phyloP scores from a whole-genome alignment of 768 basidiomycete genomes.

The Sutorius australiensis region DNA sequence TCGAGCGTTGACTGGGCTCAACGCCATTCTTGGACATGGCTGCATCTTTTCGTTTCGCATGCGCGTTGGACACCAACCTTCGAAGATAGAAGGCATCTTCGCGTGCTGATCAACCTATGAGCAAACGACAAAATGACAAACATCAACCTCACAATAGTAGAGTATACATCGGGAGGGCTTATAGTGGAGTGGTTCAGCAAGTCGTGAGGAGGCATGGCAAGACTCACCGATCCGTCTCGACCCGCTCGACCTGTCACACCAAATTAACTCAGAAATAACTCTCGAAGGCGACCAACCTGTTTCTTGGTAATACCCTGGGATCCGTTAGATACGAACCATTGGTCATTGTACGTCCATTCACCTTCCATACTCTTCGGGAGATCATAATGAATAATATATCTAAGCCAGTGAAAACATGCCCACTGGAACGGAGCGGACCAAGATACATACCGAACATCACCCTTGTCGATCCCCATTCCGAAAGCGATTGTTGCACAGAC shows the following conservation, averaged over 20 bases:
- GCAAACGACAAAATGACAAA: not conserved
- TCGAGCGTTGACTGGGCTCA: conserved; percentile 63
- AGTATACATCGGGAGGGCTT: conserved; percentile 79
- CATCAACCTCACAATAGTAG: conserved; percentile 62
- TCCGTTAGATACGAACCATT: not conserved
- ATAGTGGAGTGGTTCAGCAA: not conserved
- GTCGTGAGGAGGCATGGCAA: not conserved
- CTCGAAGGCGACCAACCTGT: conserved; percentile 48
- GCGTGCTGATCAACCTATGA: conserved; percentile 46
- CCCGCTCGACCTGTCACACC: conserved; percentile 63
- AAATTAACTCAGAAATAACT: not conserved
- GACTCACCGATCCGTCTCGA: conserved; percentile 66
- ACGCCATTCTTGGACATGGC: conserved; percentile 48
- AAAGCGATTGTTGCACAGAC: conserved; percentile 82
- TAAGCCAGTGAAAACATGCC: conserved; percentile 14
- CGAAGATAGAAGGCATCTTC: conserved; percentile 63
- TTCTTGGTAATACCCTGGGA: conserved; percentile 79
- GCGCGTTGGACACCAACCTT: conserved; percentile 45
- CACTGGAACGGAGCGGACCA: not conserved
- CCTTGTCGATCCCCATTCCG: conserved; percentile 84
- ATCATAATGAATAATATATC: conserved; percentile 81
- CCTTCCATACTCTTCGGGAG: conserved; percentile 83
- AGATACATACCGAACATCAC: conserved; percentile 56
- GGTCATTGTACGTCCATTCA: conserved; percentile 20
- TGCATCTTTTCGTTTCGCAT: conserved; percentile 41